A percentile compares a stretch with the other conserved stretches of the same genome.
These are phyloP conservation scores for Clavulina sp. DNA, from an alignment of 768 basidiomycete species.

Conservation along the genomic window DNA sequence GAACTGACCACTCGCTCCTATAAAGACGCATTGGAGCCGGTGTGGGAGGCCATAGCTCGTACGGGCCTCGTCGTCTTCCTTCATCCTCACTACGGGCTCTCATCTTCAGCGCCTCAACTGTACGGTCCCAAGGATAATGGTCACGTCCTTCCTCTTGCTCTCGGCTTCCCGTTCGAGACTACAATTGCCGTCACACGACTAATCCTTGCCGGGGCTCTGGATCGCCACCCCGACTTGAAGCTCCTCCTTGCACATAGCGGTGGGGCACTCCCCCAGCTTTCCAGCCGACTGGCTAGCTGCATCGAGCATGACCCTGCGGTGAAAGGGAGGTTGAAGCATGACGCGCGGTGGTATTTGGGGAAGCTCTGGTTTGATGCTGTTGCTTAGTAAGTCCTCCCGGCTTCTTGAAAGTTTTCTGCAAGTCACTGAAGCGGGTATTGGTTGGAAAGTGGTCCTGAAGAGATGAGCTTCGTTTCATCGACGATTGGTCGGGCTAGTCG, in stretches of 20 bases:
- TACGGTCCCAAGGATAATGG: slow-evolving; percentile 71
- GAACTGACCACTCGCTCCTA: background rate
- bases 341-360: slow-evolving; percentile 68
- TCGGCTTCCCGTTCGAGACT: slow-evolving; percentile 85
- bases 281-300: slow-evolving; percentile 70
- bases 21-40: slow-evolving; percentile 40
- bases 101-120: slow-evolving; percentile 33
- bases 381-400: slow-evolving; percentile 29
- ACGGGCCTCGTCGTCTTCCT: slow-evolving; percentile 62
- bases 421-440: background rate
- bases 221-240: slow-evolving; percentile 57
- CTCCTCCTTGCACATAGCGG: slow-evolving; percentile 78
- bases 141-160: slow-evolving; percentile 70
- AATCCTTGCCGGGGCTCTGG: slow-evolving; percentile 64
- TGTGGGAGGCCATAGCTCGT: slow-evolving; percentile 63
- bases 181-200: slow-evolving; percentile 66
- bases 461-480: slow-evolving; percentile 60
- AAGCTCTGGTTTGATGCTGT: slow-evolving; percentile 73
- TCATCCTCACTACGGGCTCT: slow-evolving; percentile 77
- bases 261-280: slow-evolving; percentile 66
- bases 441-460: slow-evolving; percentile 41
- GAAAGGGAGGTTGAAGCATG: slow-evolving; percentile 53
- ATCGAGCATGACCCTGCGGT: slow-evolving; percentile 74
- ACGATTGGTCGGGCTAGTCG: slow-evolving; percentile 41
- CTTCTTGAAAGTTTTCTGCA: background rate